Percentiles rank a stretch among this genome's conserved stretches.
These are phyloP conservation scores for Mycena crocata DNA, from an alignment of 768 basidiomycete species.

Conservation along the genomic window DNA sequence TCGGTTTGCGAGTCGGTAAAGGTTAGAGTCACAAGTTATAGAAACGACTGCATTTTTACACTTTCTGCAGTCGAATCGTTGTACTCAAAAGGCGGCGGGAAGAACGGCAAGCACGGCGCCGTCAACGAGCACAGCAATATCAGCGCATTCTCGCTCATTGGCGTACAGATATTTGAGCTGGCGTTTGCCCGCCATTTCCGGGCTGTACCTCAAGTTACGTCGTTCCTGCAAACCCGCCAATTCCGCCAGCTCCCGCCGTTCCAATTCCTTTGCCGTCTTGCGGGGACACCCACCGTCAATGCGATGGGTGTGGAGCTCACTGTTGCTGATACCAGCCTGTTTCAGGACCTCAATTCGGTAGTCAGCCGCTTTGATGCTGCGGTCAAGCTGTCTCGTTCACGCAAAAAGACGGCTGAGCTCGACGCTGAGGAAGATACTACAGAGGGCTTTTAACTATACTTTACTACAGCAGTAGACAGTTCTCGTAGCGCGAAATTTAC, in stretches of 20 bases:
- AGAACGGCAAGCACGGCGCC: too few species aligned
- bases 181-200: not conserved
- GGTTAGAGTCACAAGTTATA: not conserved
- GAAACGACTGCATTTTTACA: not conserved
- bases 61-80: constrained; percentile 29
- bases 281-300: not conserved
- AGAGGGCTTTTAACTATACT: not conserved
- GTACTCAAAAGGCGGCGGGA: constrained; percentile 43
- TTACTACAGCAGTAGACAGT: too few species aligned
- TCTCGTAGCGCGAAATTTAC: too few species aligned
- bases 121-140: constrained; percentile 36
- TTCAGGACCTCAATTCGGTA: not conserved
- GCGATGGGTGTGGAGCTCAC: not conserved
- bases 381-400: not conserved
- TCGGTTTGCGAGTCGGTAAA: not conserved
- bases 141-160: constrained; percentile 39
- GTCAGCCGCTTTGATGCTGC: not conserved
- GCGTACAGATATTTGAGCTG: constrained; percentile 29
- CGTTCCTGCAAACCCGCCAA: not conserved
- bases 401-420: too few species aligned
- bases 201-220: not conserved
- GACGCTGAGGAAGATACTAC: not conserved
- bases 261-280: not conserved
- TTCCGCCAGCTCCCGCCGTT: not conserved
- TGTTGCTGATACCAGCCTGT: not conserved